Conservation (phyloP, 192 early-diverging fungal genomes). For the Umbelopsis isabellina region DNA sequence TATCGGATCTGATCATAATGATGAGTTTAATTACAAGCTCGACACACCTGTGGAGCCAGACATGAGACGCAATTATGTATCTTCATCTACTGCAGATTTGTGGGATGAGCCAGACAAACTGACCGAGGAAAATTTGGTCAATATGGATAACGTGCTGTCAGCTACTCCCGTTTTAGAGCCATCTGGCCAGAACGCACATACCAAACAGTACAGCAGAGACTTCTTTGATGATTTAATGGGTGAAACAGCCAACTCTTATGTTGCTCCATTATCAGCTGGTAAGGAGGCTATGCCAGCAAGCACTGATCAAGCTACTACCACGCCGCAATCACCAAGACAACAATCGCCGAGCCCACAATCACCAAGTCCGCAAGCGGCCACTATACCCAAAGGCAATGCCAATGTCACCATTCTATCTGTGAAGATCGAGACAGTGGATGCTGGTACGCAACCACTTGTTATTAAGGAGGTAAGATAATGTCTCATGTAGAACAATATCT, state of each 20-base stretch:
- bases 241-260: neutral
- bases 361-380: too few species aligned
- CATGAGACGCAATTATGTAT: too few species aligned
- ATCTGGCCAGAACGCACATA: neutral
- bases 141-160: too few species aligned
- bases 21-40: neutral
- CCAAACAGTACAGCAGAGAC: neutral
- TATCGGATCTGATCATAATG: neutral
- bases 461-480: conserved; percentile 8
- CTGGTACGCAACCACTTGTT: conserved; percentile 1
- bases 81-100: neutral
- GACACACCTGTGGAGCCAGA: neutral
- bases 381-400: neutral
- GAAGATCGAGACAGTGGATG: neutral
- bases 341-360: too few species aligned
- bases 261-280: neutral
- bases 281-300: neutral
- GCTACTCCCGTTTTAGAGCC: neutral
- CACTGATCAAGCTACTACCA: neutral
- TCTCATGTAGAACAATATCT: too few species aligned
- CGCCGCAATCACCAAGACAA: too few species aligned
- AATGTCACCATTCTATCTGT: neutral
- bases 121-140: too few species aligned
- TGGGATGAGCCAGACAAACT: neutral
- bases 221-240: conserved; percentile 12